These are phyloP conservation scores for Phragmites australis DNA, from an alignment of 176 grass and related monocot genomes.

Conservation along the genomic window DNA sequence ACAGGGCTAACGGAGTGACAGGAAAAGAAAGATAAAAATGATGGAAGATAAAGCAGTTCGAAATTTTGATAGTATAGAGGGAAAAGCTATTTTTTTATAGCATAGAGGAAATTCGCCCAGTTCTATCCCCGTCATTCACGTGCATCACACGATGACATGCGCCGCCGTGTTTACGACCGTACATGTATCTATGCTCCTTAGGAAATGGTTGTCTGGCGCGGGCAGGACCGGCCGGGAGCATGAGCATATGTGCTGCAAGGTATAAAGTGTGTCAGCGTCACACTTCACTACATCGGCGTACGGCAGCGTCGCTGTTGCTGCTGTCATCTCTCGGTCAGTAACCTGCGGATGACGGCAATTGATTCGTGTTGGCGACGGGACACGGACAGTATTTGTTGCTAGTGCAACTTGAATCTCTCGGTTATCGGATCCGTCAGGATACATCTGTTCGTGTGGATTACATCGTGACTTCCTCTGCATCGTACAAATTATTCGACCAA, in stretches of 20 bases:
- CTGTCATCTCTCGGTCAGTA: background rate
- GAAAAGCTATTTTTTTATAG: too few species aligned
- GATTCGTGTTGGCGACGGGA: background rate
- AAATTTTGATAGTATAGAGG: too few species aligned
- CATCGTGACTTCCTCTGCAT: background rate
- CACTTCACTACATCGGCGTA: background rate
- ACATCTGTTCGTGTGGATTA: background rate
- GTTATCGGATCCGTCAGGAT: background rate
- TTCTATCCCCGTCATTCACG: too few species aligned
- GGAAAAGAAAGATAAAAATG: too few species aligned
- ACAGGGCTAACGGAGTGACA: too few species aligned
- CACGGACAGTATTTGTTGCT: background rate
- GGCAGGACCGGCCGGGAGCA: background rate
- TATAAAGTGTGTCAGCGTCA: background rate
- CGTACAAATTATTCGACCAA: background rate
- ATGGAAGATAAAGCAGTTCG: too few species aligned
- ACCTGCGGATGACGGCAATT: constrained; percentile 22
- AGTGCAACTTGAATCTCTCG: background rate
- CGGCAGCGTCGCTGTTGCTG: background rate
- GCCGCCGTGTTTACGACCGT: too few species aligned
- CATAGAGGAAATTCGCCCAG: too few species aligned
- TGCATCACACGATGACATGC: too few species aligned
- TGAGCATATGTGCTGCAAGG: background rate
- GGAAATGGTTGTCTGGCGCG: background rate
- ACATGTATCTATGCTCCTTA: background rate